A percentile compares a stretch with the other conserved stretches of the same genome.
Conservation (phyloP, 23 red algal species). For the Cyanidium caldarium region DNA sequence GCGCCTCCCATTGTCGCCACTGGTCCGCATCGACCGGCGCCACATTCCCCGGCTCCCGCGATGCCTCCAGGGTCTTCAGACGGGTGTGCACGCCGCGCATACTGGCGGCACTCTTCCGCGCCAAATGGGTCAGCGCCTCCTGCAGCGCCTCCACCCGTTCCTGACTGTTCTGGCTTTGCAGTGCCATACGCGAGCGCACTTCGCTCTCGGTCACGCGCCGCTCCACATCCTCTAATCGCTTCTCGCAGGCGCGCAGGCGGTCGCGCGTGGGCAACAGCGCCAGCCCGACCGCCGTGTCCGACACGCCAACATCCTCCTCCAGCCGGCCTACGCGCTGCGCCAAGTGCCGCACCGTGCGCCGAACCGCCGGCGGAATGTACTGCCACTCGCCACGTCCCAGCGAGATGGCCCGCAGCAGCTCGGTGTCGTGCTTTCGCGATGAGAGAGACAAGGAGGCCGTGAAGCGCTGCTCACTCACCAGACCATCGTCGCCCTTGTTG, state of each 20-base stretch:
- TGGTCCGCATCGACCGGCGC: not conserved
- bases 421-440: too few species aligned
- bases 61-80: not conserved
- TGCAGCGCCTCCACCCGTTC: not conserved
- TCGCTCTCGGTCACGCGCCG: not conserved
- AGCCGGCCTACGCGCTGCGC: not conserved
- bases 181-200: not conserved
- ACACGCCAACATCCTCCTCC: not conserved
- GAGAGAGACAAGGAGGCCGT: too few species aligned
- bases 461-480: too few species aligned
- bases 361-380: not conserved
- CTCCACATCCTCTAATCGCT: not conserved
- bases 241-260: not conserved
- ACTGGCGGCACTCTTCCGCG: not conserved
- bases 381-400: constrained; percentile 3
- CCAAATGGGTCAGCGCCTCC: not conserved
- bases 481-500: too few species aligned
- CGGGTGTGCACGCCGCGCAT: not conserved
- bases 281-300: not conserved
- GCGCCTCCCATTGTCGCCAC: not conserved
- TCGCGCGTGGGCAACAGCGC: not conserved
- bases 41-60: not conserved
- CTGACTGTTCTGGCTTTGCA: not conserved
- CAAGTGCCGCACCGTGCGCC: not conserved
- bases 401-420: not conserved